Conservation (phyloP, 1,284 basidiomycete genomes). For the Peniophora sp. region DNA sequence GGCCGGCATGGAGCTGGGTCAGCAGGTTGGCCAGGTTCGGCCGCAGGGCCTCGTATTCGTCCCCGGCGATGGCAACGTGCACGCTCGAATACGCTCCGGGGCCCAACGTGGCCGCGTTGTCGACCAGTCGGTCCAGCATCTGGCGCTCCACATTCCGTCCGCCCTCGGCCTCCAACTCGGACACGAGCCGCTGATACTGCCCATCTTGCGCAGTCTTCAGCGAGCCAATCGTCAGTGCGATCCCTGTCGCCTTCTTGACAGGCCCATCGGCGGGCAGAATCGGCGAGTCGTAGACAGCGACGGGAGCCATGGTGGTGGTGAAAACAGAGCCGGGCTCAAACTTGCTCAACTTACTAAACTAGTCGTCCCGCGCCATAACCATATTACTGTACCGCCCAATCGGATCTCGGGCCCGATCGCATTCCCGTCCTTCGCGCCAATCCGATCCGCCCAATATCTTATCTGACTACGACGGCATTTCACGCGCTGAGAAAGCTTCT, state of each 20-base stretch:
- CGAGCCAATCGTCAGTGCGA: constrained; percentile 68
- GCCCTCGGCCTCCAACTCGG: constrained; percentile 36
- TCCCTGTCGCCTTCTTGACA: constrained; percentile 19
- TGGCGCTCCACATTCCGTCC: constrained; percentile 55
- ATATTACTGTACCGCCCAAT: no score
- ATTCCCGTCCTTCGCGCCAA: no score
- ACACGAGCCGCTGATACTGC: constrained; percentile 61
- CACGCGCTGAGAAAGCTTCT: no score
- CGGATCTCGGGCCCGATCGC: no score
- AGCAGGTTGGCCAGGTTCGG: constrained; percentile 49
- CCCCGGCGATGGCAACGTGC: constrained; percentile 49
- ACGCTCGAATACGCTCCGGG: constrained; percentile 54
- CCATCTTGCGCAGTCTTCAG: constrained; percentile 66
- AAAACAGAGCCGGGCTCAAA: no score
- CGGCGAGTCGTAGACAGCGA: constrained; percentile 34
- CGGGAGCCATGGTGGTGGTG: constrained; percentile 45
- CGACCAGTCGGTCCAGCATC: constrained; percentile 69
- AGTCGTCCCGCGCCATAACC: no score
- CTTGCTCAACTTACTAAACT: no score
- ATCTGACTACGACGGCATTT: no score
- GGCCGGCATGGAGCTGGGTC: constrained; percentile 45
- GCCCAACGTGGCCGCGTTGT: constrained; percentile 54
- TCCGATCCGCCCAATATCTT: no score
- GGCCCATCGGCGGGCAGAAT: constrained; percentile 12
- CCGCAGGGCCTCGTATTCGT: constrained; percentile 53